phyloP scores from a whole-genome alignment of 371 early-diverging fungal species.

The Mortierella polycephala region DNA sequence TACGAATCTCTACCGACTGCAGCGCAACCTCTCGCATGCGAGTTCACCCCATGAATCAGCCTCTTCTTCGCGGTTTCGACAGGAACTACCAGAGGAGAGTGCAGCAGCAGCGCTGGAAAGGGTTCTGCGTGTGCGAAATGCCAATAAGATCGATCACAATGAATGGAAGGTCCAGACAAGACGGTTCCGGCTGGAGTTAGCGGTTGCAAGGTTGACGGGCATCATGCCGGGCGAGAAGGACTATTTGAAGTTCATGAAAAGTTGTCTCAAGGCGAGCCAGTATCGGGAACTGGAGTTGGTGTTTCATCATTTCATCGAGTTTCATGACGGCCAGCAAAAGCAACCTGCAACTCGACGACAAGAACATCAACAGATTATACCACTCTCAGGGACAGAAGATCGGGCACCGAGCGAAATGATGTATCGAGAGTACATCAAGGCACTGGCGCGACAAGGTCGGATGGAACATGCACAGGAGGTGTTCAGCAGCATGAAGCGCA shows the following conservation, averaged over 20 bases:
- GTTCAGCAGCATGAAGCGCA: conserved; percentile 36
- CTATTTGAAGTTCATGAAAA: conserved; percentile 34
- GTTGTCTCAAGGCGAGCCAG: conserved; percentile 21
- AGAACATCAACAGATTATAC: not conserved
- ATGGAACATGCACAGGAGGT: conserved; percentile 50
- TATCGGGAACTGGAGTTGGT: conserved; percentile 35
- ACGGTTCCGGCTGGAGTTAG: conserved; percentile 40
- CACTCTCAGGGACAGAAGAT: not conserved
- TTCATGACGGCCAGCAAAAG: not conserved
- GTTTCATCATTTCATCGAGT: conserved; percentile 38
- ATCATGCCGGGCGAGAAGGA: conserved; percentile 18
- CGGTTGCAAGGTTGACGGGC: conserved; percentile 29
- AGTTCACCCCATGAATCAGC: not conserved
- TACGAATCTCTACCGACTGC: conserved; percentile 1
- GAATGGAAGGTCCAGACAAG: conserved; percentile 36
- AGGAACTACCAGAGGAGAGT: not conserved
- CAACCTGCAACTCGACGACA: not conserved
- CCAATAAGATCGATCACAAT: conserved; percentile 6
- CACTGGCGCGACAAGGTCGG: conserved; percentile 21
- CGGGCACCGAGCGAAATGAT: conserved; percentile 16
- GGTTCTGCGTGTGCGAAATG: not conserved
- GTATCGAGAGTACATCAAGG: conserved; percentile 41
- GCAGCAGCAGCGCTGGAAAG: not conserved
- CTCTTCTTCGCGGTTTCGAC: not conserved
- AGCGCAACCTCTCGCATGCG: not conserved